Base-by-base conservation (phyloP, 345 rosid genomes). In the Diplotaxis tenuifolia region DNA sequence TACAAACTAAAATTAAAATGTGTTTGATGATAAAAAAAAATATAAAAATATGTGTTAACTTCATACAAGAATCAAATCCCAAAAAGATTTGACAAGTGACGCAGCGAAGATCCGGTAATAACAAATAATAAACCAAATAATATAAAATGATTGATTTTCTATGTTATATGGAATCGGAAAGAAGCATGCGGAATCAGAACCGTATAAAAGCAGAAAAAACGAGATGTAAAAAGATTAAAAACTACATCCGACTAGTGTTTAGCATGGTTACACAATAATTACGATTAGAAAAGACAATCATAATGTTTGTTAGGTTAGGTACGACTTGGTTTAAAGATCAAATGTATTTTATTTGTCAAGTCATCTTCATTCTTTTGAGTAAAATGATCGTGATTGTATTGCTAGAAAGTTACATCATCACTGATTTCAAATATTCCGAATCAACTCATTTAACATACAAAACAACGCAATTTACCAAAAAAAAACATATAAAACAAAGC, bases 71-170 rank as follows among this genome's bases (percentile, higher is more conserved):
- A 66, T 74, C 77, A 66, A 74, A 74, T 66, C 72, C 42, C 28
- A 28, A 42, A 42, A 54, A 72, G 77, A 74, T 74, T 45, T 74
- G 72, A 74, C 60, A 66, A 66, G 58, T 16, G 72, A 74, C 77
- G 12, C 27, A 29, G 60, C 77, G 28, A 57, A 28, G 19, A 65
- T 65, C 56, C 21, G 21, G 38, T 52, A 2, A 34, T 34, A 68
- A 68, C 36, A 62, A 49, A 47, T 21, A 53, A 32, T 62, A 65
- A 36, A 52, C 34, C n/a, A 61, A 20, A 38, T 11, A 23, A 18
- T 53, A 62, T 20, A 52, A 65, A 56, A 20, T 62, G 25, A 3
- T 3, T 23, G n/a, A n/a, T n/a, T n/a, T n/a, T n/a, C n/a, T n/a
- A n/a, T n/a, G n/a, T n/a, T n/a, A n/a, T n/a, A n/a, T n/a, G n/a